Percentiles rank a stretch among this genome's conserved stretches.
These are phyloP conservation scores for Areca catechu DNA, from an alignment of 176 grass and related monocot genomes.

Conservation along the genomic window DNA sequence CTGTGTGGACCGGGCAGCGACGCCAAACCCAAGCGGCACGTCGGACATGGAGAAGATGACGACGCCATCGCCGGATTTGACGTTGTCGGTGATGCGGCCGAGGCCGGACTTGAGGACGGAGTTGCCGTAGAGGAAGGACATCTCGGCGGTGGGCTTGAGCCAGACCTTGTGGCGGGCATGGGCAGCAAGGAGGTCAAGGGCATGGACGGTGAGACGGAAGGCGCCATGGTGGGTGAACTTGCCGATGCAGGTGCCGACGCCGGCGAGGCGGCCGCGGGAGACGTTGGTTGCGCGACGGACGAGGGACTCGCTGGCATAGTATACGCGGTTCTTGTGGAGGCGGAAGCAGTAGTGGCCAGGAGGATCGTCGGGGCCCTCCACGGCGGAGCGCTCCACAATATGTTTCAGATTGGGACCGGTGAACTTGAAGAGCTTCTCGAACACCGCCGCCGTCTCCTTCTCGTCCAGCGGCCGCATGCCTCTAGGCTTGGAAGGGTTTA, in stretches of 20 bases:
- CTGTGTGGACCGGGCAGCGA: slow-evolving; percentile 58
- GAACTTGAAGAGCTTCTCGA: slow-evolving; percentile 93
- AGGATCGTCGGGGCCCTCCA: slow-evolving; percentile 44
- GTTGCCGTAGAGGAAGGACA: slow-evolving; percentile 81
- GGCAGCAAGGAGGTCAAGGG: slow-evolving; percentile 77
- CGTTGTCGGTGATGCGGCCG: slow-evolving; percentile 82
- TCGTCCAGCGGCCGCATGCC: slow-evolving; percentile 74
- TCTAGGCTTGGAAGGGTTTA: background rate
- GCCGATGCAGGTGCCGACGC: slow-evolving; percentile 63
- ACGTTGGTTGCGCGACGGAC: slow-evolving; percentile 58
- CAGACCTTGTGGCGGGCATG: slow-evolving; percentile 80
- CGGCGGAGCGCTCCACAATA: slow-evolving; percentile 58
- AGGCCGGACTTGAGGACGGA: slow-evolving; percentile 79
- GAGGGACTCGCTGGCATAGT: slow-evolving; percentile 66
- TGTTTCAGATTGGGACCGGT: slow-evolving; percentile 75
- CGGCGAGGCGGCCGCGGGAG: slow-evolving; percentile 45
- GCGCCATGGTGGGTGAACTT: slow-evolving; percentile 76
- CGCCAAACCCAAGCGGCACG: slow-evolving; percentile 66
- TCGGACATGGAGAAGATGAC: slow-evolving; percentile 84
- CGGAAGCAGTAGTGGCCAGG: slow-evolving; percentile 70
- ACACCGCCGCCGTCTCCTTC: slow-evolving; percentile 73
- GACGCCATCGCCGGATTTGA: slow-evolving; percentile 55
- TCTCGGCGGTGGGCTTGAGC: slow-evolving; percentile 80
- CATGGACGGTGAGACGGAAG: slow-evolving; percentile 77
- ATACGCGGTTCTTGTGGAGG: slow-evolving; percentile 87